These are phyloP conservation scores for Russula compacta DNA, from an alignment of 768 basidiomycete species.

Conservation along the genomic window DNA sequence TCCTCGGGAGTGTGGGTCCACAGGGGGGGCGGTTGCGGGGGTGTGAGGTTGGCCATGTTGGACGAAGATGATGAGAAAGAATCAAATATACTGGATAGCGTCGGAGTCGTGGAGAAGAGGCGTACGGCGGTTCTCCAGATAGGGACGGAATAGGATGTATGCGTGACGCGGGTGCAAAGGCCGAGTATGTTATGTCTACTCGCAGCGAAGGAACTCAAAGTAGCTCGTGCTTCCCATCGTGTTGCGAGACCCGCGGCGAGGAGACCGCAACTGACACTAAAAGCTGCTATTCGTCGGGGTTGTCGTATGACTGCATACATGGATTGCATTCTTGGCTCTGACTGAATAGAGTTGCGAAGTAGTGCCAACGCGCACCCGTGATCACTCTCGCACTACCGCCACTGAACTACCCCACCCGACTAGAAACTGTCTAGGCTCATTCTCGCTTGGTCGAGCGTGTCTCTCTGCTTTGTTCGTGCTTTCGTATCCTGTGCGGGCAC, in stretches of 20 bases:
- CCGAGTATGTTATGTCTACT: neutral
- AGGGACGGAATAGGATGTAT: neutral
- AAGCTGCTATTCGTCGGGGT: slow-evolving; percentile 2
- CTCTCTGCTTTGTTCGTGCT: slow-evolving; percentile 7
- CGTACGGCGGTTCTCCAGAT: neutral
- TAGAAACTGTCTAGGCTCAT: neutral
- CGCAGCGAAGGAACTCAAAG: slow-evolving; percentile 4
- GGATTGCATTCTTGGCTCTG: no score
- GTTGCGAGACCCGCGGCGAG: slow-evolving; percentile 8
- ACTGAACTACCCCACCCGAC: no score
- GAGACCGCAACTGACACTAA: slow-evolving; percentile 1
- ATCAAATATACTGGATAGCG: slow-evolving; percentile 5
- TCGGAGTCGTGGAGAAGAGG: slow-evolving; percentile 2
- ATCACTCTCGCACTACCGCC: neutral
- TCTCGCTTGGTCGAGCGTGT: slow-evolving; percentile 14
- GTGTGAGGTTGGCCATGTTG: slow-evolving; percentile 40
- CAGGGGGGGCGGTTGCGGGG: slow-evolving; percentile 55
- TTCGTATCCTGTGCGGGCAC: slow-evolving; percentile 16
- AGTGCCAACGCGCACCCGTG: neutral
- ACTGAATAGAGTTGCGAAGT: neutral
- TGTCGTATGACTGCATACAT: slow-evolving; percentile 6
- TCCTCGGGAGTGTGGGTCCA: slow-evolving; percentile 64
- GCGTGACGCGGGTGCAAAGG: neutral
- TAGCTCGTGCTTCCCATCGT: slow-evolving; percentile 1
- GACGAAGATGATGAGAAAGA: neutral